Percentiles rank a stretch among this genome's conserved stretches.
Conservation (phyloP, 2,329 filamentous ascomycete species). For the Fusarium proliferatum region DNA sequence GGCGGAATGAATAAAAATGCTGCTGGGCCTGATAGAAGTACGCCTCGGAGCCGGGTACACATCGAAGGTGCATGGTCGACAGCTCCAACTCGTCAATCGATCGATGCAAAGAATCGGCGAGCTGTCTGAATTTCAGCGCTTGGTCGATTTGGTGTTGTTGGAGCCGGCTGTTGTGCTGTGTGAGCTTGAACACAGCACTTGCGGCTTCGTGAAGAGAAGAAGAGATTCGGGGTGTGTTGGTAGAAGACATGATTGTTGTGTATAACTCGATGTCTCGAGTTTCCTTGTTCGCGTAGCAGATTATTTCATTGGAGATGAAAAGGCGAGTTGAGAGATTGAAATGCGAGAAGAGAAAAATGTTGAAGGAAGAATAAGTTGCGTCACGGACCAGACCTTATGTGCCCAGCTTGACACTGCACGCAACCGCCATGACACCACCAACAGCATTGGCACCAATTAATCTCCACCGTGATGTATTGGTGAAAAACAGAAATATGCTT, state of each 20-base stretch:
- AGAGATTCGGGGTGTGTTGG: background rate
- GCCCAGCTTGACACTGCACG: background rate
- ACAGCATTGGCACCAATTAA: fast-evolving
- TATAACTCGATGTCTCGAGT: background rate
- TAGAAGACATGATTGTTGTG: background rate
- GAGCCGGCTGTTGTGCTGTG: background rate
- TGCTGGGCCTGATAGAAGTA: background rate
- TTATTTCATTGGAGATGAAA: fast-evolving
- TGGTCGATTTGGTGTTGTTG: background rate
- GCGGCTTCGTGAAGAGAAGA: background rate
- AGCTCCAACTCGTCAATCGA: background rate
- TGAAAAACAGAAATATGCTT: too few relatives aligned
- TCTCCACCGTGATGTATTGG: background rate
- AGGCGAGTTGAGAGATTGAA: background rate
- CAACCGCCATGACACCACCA: background rate
- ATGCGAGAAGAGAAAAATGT: background rate
- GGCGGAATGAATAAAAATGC: background rate
- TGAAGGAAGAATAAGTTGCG: background rate
- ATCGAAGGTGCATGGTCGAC: background rate
- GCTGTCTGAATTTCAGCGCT: background rate
- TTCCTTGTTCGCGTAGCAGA: too few relatives aligned
- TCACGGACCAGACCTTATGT: background rate
- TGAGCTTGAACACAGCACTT: background rate
- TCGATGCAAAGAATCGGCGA: background rate
- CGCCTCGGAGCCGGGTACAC: background rate